A percentile compares a stretch with the other conserved stretches of the same genome.
phyloP scores from a whole-genome alignment of 192 early-diverging fungal genomes.

The Radiomyces spectabilis region DNA sequence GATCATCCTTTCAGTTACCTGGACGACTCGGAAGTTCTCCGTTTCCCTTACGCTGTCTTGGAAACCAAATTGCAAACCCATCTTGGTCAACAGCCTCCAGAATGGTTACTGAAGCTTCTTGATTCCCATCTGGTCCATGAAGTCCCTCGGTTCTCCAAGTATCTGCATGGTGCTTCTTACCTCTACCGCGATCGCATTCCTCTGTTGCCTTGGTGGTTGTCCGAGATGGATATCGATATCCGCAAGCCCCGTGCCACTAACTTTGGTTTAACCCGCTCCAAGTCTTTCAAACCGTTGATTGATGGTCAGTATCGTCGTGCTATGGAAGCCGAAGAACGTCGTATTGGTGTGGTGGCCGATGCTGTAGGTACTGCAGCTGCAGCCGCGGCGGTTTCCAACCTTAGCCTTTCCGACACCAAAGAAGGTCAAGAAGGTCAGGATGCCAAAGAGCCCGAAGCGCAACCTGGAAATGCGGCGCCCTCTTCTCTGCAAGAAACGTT shows the following conservation, averaged over 20 bases:
- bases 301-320: slow-evolving; percentile 25
- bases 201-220: slow-evolving; percentile 44
- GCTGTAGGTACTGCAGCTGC: background rate
- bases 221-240: slow-evolving; percentile 45
- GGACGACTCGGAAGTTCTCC: slow-evolving; percentile 13
- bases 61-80: slow-evolving; percentile 21
- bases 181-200: slow-evolving; percentile 35
- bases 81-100: slow-evolving; percentile 29
- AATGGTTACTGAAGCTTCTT: slow-evolving; percentile 15
- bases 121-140: slow-evolving; percentile 39
- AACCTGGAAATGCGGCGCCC: slow-evolving; percentile 4
- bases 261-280: slow-evolving; percentile 25
- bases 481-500: too few species aligned
- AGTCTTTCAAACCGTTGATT: slow-evolving; percentile 25
- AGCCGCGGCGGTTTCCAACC: background rate
- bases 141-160: slow-evolving; percentile 42
- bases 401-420: background rate
- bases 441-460: background rate
- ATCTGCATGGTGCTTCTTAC: slow-evolving; percentile 37
- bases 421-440: background rate
- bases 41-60: slow-evolving; percentile 29
- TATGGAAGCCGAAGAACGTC: slow-evolving; percentile 11
- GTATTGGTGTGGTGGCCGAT: slow-evolving; percentile 10
- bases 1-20: slow-evolving; percentile 32
- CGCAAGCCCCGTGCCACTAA: slow-evolving; percentile 33